phyloP scores from a whole-genome alignment of 371 early-diverging fungal species.

The Mortierella sp. region DNA sequence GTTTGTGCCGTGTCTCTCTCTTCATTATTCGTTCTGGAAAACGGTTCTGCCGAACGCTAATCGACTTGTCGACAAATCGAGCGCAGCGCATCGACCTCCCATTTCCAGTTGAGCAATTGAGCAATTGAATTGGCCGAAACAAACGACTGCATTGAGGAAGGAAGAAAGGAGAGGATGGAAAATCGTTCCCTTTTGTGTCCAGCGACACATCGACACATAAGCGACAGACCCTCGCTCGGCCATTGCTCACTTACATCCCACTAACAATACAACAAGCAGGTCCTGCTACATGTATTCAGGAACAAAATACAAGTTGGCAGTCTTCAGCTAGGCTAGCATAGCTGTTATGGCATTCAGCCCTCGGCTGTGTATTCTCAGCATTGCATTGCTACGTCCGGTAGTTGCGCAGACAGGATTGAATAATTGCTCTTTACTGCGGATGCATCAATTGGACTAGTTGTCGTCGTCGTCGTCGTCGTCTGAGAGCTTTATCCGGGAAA shows the following conservation, averaged over 20 bases:
- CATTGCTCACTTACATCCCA: neutral
- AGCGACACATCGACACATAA: neutral
- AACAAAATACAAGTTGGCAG: no score
- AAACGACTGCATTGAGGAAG: no score
- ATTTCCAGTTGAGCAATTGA: neutral
- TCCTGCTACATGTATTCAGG: no score
- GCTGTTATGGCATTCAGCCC: no score
- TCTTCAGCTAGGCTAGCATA: no score
- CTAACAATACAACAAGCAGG: neutral
- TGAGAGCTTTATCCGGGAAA: constrained; percentile 32
- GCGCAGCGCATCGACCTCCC: constrained; percentile 2
- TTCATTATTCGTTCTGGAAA: neutral
- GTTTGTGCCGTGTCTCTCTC: neutral
- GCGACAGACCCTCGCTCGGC: neutral
- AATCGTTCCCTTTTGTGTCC: neutral
- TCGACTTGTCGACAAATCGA: neutral
- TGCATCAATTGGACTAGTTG: neutral
- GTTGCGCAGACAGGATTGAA: no score
- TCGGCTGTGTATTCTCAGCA: no score
- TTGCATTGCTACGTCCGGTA: no score
- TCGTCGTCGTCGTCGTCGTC: constrained; percentile 22
- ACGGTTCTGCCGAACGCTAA: constrained; percentile 2
- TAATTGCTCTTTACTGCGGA: neutral
- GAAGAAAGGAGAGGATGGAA: neutral
- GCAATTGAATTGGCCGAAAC: neutral